A percentile compares a stretch with the other conserved stretches of the same genome.
phyloP scores from a whole-genome alignment of 768 basidiomycete species.

The Lyophyllum shimeji region DNA sequence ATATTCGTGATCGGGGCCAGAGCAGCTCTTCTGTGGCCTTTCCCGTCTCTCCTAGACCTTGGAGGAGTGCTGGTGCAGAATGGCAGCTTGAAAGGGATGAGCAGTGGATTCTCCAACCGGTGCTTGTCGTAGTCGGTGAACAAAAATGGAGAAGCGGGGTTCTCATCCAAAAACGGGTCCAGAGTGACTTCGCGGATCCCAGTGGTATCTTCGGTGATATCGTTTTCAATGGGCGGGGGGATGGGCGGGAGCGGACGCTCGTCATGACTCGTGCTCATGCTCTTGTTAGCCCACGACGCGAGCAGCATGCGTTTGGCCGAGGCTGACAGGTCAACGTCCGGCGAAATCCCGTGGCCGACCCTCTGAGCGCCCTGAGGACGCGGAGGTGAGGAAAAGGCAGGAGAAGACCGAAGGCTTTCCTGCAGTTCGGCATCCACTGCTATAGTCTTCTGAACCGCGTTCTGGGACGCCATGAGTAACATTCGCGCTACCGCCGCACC shows the following conservation, averaged over 20 bases:
- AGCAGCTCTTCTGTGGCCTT: slow-evolving; percentile 14
- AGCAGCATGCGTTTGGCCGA: neutral
- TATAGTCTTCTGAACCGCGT: neutral
- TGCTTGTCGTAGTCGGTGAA: neutral
- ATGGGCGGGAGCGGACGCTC: neutral
- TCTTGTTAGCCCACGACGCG: neutral
- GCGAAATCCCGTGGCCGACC: neutral
- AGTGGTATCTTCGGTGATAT: neutral
- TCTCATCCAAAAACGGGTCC: slow-evolving; percentile 11
- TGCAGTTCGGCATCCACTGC: neutral
- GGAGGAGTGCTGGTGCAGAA: slow-evolving; percentile 13
- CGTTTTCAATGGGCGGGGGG: neutral
- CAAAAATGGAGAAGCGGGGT: neutral
- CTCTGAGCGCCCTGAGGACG: neutral
- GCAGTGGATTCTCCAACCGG: neutral
- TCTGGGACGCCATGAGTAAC: neutral
- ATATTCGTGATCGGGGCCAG: slow-evolving; percentile 14
- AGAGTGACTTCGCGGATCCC: neutral
- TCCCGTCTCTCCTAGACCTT: slow-evolving; percentile 3
- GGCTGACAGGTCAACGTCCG: slow-evolving; percentile 9
- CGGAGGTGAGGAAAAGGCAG: neutral
- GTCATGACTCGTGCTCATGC: neutral
- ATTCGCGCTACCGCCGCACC: neutral
- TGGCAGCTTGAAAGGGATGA: slow-evolving; percentile 4
- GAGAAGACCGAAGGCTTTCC: neutral